Evolutionary conservation across 495 filamentous ascomycete species (phyloP).

Genomic region (Xylaria telfairii): DNA sequence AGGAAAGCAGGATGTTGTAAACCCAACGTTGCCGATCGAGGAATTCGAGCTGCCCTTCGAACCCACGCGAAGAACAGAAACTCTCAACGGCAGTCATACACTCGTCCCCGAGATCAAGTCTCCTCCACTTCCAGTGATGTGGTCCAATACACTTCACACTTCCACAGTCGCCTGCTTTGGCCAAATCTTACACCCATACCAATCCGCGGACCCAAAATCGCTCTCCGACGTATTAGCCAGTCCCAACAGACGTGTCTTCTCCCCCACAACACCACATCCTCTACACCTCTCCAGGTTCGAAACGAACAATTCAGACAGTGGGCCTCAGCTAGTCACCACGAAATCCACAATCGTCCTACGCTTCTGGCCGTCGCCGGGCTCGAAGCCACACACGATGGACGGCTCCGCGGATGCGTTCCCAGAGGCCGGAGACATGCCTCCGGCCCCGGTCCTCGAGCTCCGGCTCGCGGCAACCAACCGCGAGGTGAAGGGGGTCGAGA

Average conservation of each 20-base stretch:
- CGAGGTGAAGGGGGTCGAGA: constrained; percentile 32
- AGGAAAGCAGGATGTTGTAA: background rate
- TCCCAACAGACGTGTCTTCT: constrained; percentile 31
- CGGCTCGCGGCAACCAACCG: constrained; percentile 39
- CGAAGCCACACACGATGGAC: constrained; percentile 11
- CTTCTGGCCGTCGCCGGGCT: constrained; percentile 34
- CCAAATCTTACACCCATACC: constrained; percentile 43
- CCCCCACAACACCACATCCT: constrained; percentile 33
- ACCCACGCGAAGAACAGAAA: background rate
- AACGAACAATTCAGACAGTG: background rate
- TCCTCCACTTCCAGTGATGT: constrained; percentile 26
- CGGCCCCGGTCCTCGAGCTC: constrained; percentile 46
- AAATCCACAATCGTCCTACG: constrained; percentile 28
- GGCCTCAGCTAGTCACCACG: background rate
- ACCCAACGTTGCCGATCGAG: constrained; percentile 1
- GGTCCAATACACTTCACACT: constrained; percentile 35
- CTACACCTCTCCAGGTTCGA: constrained; percentile 32
- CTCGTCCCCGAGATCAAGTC: background rate
- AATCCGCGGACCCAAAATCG: constrained; percentile 1
- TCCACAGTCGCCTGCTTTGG: constrained; percentile 50
- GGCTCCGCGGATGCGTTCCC: background rate
- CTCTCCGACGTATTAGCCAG: constrained; percentile 22
- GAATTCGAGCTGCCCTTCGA: constrained; percentile 31
- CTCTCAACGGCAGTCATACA: constrained; percentile 6
- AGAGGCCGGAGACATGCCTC: constrained; percentile 18